These are phyloP conservation scores for Lentinus brumalis DNA, from an alignment of 768 basidiomycete genomes.

Conservation along the genomic window DNA sequence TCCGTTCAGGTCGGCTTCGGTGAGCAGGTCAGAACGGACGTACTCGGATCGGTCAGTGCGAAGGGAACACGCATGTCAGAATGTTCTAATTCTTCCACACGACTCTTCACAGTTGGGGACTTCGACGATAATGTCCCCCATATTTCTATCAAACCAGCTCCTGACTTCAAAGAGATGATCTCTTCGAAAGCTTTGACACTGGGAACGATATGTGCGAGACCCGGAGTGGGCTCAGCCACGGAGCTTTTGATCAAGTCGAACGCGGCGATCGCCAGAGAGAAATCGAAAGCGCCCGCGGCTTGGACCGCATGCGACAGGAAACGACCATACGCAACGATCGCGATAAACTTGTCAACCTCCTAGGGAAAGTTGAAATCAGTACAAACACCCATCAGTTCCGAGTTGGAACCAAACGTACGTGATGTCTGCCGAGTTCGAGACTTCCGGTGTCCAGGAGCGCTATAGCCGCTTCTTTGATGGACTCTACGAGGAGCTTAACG, in stretches of 20 bases:
- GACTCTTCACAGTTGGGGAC: not conserved
- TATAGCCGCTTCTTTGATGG: slow-evolving; percentile 3
- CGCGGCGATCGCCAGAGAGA: slow-evolving; percentile 64
- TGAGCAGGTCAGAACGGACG: not conserved
- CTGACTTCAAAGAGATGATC: slow-evolving; percentile 62
- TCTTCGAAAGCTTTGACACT: slow-evolving; percentile 44
- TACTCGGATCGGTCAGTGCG: not conserved
- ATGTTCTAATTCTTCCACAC: not conserved
- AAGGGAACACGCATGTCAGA: not conserved
- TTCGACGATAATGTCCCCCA: slow-evolving; percentile 18
- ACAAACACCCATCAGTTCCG: not conserved
- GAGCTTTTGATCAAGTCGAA: slow-evolving; percentile 52
- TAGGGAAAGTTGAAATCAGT: not conserved
- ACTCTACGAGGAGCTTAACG: not conserved
- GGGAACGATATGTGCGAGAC: slow-evolving; percentile 36
- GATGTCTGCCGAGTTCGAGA: not conserved
- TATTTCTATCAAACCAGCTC: slow-evolving; percentile 47
- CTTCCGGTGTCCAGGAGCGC: not conserved
- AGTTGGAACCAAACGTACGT: not conserved
- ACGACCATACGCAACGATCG: slow-evolving; percentile 11
- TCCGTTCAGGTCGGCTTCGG: not conserved
- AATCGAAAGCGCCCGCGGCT: slow-evolving; percentile 47
- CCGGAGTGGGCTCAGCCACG: slow-evolving; percentile 25
- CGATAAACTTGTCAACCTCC: slow-evolving; percentile 7
- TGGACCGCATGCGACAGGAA: slow-evolving; percentile 11